Evolutionary conservation across 176 grass and related monocot genomes (phyloP).

Genomic region (Carex parvula): DNA sequence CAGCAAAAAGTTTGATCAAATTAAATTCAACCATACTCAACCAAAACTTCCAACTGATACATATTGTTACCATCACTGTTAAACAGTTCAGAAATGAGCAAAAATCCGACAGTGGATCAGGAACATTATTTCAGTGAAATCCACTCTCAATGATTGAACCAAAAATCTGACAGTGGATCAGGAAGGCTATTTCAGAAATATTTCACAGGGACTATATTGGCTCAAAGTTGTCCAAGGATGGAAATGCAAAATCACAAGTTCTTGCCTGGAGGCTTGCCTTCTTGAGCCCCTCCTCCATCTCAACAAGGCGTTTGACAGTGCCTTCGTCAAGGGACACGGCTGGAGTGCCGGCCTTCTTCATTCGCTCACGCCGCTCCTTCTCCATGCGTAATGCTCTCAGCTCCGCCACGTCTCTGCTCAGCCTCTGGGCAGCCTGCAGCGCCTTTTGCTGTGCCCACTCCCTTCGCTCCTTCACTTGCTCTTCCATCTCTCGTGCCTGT

Average conservation of each 20-base stretch:
- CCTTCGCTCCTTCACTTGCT: slow-evolving; percentile 76
- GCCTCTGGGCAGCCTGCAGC: slow-evolving; percentile 80
- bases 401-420: slow-evolving; percentile 81
- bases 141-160: background rate
- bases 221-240: background rate
- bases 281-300: slow-evolving; percentile 79
- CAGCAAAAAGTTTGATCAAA: no score
- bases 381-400: slow-evolving; percentile 72
- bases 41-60: no score
- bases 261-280: slow-evolving; percentile 59
- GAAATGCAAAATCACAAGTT: slow-evolving; percentile 13
- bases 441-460: slow-evolving; percentile 93
- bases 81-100: background rate
- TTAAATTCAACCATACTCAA: no score
- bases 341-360: slow-evolving; percentile 59
- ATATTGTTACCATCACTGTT: background rate
- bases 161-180: background rate
- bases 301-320: slow-evolving; percentile 60
- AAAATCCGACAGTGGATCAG: background rate
- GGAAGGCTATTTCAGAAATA: background rate
- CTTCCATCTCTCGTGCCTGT: slow-evolving; percentile 73
- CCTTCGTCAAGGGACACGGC: slow-evolving; percentile 46
- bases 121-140: background rate
- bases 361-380: slow-evolving; percentile 60
- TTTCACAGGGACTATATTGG: background rate